Evolutionary conservation across 2,329 filamentous ascomycete species (phyloP).

Genomic region (Diplodia seriata): DNA sequence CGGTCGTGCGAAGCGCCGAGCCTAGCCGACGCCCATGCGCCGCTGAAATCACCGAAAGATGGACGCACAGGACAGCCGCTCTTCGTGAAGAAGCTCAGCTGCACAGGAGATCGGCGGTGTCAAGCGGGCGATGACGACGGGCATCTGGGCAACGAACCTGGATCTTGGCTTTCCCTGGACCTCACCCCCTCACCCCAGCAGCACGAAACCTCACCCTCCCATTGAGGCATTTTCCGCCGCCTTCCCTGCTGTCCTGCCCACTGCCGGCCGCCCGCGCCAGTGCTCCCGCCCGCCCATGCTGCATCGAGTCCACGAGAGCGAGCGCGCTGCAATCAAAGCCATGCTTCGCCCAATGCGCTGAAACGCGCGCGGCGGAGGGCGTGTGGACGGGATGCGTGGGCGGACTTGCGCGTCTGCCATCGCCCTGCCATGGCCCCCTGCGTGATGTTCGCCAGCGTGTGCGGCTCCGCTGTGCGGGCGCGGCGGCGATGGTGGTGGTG

Average conservation of each 20-base stretch:
- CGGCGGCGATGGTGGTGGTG: background rate
- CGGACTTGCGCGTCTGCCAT: conserved; percentile 22
- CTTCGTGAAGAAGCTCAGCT: conserved; percentile 25
- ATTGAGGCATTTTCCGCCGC: conserved; percentile 28
- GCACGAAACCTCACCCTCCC: background rate
- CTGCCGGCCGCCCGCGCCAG: conserved; percentile 7
- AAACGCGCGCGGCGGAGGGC: conserved; percentile 28
- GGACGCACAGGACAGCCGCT: conserved; percentile 25
- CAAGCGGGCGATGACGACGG: conserved; percentile 26
- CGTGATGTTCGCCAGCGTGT: conserved; percentile 8
- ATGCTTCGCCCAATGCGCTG: conserved; percentile 29
- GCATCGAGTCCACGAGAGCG: conserved; percentile 25
- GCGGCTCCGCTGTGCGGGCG: conserved; percentile 27
- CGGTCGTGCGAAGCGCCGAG: conserved; percentile 22
- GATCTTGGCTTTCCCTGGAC: conserved; percentile 19
- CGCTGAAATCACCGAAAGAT: conserved; percentile 29
- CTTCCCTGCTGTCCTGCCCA: conserved; percentile 13
- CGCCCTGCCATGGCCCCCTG: conserved; percentile 4
- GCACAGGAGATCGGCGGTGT: conserved; percentile 21
- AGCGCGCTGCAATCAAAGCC: conserved; percentile 14
- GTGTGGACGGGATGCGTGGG: conserved; percentile 15
- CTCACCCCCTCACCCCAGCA: background rate
- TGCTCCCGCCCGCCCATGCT: conserved; percentile 29
- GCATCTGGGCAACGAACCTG: conserved; percentile 21
- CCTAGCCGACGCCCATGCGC: conserved; percentile 19